These are phyloP conservation scores for Calocybe cyanea DNA, from an alignment of 768 basidiomycete species.

Conservation along the genomic window DNA sequence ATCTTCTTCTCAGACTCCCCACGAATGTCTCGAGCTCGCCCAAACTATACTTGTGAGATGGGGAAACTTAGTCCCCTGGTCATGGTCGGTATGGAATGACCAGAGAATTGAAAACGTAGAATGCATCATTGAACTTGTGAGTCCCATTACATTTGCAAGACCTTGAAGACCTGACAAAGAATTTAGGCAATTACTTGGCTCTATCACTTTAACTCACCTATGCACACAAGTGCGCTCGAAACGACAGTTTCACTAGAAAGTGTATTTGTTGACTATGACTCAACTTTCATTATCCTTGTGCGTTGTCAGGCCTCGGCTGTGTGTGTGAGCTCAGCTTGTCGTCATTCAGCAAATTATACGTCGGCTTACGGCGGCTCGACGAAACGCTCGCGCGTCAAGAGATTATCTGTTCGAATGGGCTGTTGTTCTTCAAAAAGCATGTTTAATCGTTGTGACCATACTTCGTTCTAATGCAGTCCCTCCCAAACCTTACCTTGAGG, in stretches of 20 bases:
- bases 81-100: conserved; percentile 63
- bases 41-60: conserved; percentile 54
- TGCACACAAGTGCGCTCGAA: conserved; percentile 3
- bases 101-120: conserved; percentile 46
- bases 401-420: conserved; percentile 12
- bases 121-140: conserved; percentile 44
- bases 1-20: conserved; percentile 9
- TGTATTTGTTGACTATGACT: background rate
- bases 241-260: background rate
- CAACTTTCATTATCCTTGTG: no score
- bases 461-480: conserved; percentile 17
- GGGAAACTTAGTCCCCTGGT: conserved; percentile 57
- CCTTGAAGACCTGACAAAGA: no score
- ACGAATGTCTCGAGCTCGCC: conserved; percentile 34
- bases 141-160: conserved; percentile 10
- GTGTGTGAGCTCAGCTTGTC: no score
- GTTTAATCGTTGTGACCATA: conserved; percentile 22
- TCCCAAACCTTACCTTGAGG: conserved; percentile 11
- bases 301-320: no score
- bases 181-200: conserved; percentile 55
- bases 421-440: conserved; percentile 24
- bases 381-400: background rate
- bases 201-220: conserved; percentile 31
- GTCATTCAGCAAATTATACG: conserved; percentile 23
- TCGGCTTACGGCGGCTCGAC: conserved; percentile 16